Percentiles rank a stretch among this genome's conserved stretches.
phyloP scores from a whole-genome alignment of 1,139 yeast species.

The Hansenula anomala region DNA sequence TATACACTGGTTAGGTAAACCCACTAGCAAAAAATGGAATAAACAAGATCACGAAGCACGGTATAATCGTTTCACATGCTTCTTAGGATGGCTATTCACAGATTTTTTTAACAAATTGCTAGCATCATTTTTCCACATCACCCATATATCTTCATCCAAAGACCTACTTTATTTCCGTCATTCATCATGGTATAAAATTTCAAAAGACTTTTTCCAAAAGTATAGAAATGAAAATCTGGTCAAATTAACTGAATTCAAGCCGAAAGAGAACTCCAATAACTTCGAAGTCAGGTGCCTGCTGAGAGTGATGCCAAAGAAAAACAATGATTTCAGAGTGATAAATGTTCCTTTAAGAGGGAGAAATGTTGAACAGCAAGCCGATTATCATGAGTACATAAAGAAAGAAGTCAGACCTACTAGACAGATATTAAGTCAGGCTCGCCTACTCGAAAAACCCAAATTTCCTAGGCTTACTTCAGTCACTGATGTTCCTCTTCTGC shows the following conservation, averaged over 20 bases:
- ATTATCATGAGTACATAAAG: conserved; percentile 22
- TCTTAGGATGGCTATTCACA: conserved; percentile 57
- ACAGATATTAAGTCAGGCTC: conserved; percentile 25
- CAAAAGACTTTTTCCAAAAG: conserved; percentile 19
- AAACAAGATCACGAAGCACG: conserved; percentile 35
- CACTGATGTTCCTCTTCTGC: conserved; percentile 26
- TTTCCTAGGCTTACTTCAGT: conserved; percentile 28
- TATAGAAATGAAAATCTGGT: conserved; percentile 11
- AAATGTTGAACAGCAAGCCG: conserved; percentile 16
- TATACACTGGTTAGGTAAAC: conserved; percentile 44
- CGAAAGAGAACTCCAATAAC: too few species aligned
- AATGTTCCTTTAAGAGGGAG: conserved; percentile 44
- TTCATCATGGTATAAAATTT: conserved; percentile 48
- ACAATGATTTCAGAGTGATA: conserved; percentile 53
- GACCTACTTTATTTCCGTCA: conserved; percentile 52
- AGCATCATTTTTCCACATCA: conserved; percentile 59
- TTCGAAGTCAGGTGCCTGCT: conserved; percentile 29
- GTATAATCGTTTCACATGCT: conserved; percentile 29
- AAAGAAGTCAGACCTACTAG: conserved; percentile 34
- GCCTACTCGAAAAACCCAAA: conserved; percentile 19
- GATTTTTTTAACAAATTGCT: conserved; percentile 44
- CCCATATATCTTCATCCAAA: conserved; percentile 44
- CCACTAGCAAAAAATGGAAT: conserved; percentile 24
- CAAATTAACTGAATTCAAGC: too few species aligned
- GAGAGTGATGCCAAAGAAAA: conserved; percentile 50